Base-by-base conservation (phyloP, 1,284 basidiomycete species). In the Moesziomyces sp. region DNA sequence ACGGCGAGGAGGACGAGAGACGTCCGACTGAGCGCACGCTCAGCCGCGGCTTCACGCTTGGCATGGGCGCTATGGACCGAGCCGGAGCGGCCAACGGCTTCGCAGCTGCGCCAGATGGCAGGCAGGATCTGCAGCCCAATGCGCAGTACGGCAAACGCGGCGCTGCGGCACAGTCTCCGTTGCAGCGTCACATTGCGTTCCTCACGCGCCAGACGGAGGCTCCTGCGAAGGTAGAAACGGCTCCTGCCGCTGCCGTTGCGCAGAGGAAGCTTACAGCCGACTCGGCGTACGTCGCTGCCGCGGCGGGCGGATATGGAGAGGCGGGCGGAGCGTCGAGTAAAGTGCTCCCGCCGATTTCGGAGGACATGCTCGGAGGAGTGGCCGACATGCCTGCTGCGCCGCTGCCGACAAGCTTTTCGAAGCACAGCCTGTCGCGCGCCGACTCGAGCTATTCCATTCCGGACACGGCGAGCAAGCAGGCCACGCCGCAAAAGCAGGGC, bases 151-250 rank as follows among this genome's bases (percentile, higher is more conserved):
- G 55, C 24, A 53, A 62, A 21, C 61, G 58, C 24, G 62, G 53
- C 28, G 47, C 21, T 16, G 47, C 46, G 8, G 53, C 43, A 16
- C 58, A 52, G 30, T 72, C 73, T 7, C 76, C 76, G 3, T 49
- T 78, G 24, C 76, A 78, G 49, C 47, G 74, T 14, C 74, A 76
- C 58, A 78, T 78, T 43, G 58, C 66, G 13, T 72, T 52, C 18
- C 38, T 77, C 42, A 68, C 60, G 7, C 47, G 56, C 45, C 75
- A 70, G 53, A 49, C 58, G 2, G 65, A 67, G 5, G 23, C 61
- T 3, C 21, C 52, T 8, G 23, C 57, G 46, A 26, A 35, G 16
- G 5, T 14, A n/a, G 40, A 55, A 23, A 44, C 57, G 21, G 28
- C 26, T n/a, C 30, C 51, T 23, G 10, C 52, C 18, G 38, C 24